Evolutionary conservation across 805 yeast species (phyloP), one percentile per base, ranked within the genome.

Genomic region (Schwanniomyces polymorphus): DNA sequence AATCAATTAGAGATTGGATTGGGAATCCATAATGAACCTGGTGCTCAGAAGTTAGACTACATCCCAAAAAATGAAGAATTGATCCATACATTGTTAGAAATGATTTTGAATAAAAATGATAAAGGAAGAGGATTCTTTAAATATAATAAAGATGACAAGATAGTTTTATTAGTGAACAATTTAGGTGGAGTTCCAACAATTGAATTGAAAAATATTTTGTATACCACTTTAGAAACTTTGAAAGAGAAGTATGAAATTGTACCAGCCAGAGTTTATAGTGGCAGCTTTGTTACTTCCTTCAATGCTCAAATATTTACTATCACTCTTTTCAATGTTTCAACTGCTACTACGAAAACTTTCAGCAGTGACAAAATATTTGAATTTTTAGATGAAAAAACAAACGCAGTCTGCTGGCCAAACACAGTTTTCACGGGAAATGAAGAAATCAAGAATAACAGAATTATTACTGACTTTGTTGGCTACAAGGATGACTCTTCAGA

Each of bases 11-110:
- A 69, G 42, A 52, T 68, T 25, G 73, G 74, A 7, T 52, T 69
- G 12, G 73, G 74, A 16, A 69, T 69, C 39, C 76, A 70, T 48
- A 70, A 69, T 49, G 76, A 70, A 50, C 72, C 73, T 0, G 72
- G 72, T 17, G 68, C 65, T 8, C 49, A 56, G 27, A 67, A 66
- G 47, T 40, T 65, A 11, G 56, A 62, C 21, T 44, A 54, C 11
- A 54, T 69, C 41, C 72, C 72, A 7, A 41, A 59, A 7, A 68
- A 64, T 41, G 72, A 67, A 45, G 65, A 57, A 27, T 55, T 69
- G 38, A 53, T 67, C 27, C 52, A 51, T 18, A 51, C 51, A 5
- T 48, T 69, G 49, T 55, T 68, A 38, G 48, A 52, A 29, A 54
- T 57, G 37, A 48, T 68, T 12, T 56, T 68, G 41, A 63, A 63